These are phyloP conservation scores for Podila clonocystis DNA, from an alignment of 192 early-diverging fungal species.

Conservation along the genomic window DNA sequence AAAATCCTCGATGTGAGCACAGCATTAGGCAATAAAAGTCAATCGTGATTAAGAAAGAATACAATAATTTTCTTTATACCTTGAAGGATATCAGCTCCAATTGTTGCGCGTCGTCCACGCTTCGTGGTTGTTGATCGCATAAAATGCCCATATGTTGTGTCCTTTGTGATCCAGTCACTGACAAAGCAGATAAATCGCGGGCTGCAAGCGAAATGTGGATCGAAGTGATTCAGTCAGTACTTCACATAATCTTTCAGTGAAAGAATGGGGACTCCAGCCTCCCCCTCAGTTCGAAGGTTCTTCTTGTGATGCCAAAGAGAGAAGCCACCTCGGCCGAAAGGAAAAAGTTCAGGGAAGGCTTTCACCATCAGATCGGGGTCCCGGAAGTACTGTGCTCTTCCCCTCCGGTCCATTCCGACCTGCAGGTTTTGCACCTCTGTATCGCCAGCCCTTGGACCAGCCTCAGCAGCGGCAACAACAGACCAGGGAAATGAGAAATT, in stretches of 20 bases:
- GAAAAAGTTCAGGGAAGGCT: constrained; percentile 12
- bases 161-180: not conserved
- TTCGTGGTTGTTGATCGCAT: not conserved
- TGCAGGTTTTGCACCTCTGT: not conserved
- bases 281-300: not conserved
- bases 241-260: constrained; percentile 6
- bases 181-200: constrained; percentile 2
- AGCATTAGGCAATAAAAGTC: too few species aligned
- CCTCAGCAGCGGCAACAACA: not conserved
- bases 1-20: too few species aligned
- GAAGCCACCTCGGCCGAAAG: constrained; percentile 6
- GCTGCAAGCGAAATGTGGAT: constrained; percentile 1
- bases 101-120: not conserved
- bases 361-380: not conserved
- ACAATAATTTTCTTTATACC: not conserved
- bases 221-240: constrained; percentile 7
- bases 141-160: not conserved
- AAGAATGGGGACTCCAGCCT: not conserved
- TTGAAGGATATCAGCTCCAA: constrained; percentile 1
- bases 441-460: constrained; percentile 2
- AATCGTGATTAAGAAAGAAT: not conserved
- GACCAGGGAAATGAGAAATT: not conserved
- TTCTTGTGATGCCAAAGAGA: constrained; percentile 7
- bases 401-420: not conserved
- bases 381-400: not conserved